Evolutionary conservation across 257 asterid species (phyloP), one percentile per base, ranked within the genome.

Genomic region (Hygrophila difformis): DNA sequence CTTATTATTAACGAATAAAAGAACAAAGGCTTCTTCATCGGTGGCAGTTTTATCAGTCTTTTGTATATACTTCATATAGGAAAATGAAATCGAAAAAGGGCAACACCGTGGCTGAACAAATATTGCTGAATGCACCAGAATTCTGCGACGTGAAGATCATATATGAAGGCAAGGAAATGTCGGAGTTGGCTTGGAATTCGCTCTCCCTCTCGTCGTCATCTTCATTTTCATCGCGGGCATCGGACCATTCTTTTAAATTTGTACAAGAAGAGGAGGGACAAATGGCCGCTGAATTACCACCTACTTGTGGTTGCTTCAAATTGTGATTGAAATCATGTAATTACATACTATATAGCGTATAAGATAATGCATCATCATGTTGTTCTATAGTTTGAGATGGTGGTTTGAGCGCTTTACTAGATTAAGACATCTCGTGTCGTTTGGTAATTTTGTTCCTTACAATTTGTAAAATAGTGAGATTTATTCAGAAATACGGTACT

Each of bases 61-160:
- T 9, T 33, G 12, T 33, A 33, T 33, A 9, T 2, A 5, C 12
- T 33, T 10, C 12, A 18, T 39, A 22, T 2, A n/a, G 28, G 18
- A 53, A 4, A 2, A 31, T 15, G 44, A 75, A 86, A 77, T 81
- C 61, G 63, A 74, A 50, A 59, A 69, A 76, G 0, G 71, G 75
- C 31, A 61, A 47, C 8, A 75, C 78, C 52, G 59, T 66, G 31
- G 71, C 56, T 0, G 76, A 76, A 51, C 67, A 71, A 57, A 69
- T 87, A 53, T 51, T 61, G 31, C 70, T 62, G 40, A 59, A 57
- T 36, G 88, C 80, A 37, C 88, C 92, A 0, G 82, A 71, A 13
- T 65, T 53, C 49, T 87, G 97, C 44, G 83, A 82, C 60, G 77
- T 87, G 6, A 82, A 77, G 63, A 65, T 82, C 50, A 77, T 87